A percentile compares a stretch with the other conserved stretches of the same genome.
Conservation (phyloP, 2,329 filamentous ascomycete genomes). For the Cercospora zeina region DNA sequence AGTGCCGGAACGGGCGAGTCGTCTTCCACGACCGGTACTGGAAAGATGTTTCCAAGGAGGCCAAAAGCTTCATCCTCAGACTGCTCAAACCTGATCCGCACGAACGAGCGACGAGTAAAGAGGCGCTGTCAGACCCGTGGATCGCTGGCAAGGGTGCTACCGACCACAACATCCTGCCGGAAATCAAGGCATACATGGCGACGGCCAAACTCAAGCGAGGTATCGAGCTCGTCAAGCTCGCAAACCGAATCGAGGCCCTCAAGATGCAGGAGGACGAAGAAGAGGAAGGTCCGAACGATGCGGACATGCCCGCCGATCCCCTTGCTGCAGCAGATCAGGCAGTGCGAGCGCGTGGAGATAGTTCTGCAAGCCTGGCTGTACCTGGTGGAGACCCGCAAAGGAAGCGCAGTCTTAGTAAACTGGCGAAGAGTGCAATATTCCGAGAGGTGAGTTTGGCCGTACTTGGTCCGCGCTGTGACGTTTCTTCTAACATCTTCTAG, state of each 20-base stretch:
- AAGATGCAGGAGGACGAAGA: slow-evolving; percentile 91
- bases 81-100: slow-evolving; percentile 78
- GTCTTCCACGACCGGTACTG: slow-evolving; percentile 98
- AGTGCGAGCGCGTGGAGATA: slow-evolving; percentile 18
- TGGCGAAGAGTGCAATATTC: slow-evolving; percentile 75
- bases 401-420: slow-evolving; percentile 58
- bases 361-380: slow-evolving; percentile 26
- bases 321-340: slow-evolving; percentile 56
- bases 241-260: slow-evolving; percentile 91
- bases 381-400: slow-evolving; percentile 35
- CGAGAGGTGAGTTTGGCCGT: slow-evolving; percentile 65
- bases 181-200: slow-evolving; percentile 91
- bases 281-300: slow-evolving; percentile 61
- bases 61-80: slow-evolving; percentile 86
- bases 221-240: slow-evolving; percentile 93
- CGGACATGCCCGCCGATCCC: slow-evolving; percentile 63
- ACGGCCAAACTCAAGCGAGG: slow-evolving; percentile 87
- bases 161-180: slow-evolving; percentile 94
- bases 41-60: slow-evolving; percentile 94
- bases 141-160: slow-evolving; percentile 87
- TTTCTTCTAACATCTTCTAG: slow-evolving; percentile 28
- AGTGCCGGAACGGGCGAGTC: slow-evolving; percentile 80
- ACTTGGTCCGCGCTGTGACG: background rate
- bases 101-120: slow-evolving; percentile 68
- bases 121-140: slow-evolving; percentile 57